Conservation (phyloP, 2,329 filamentous ascomycete species). For the Claviceps cyperi region DNA sequence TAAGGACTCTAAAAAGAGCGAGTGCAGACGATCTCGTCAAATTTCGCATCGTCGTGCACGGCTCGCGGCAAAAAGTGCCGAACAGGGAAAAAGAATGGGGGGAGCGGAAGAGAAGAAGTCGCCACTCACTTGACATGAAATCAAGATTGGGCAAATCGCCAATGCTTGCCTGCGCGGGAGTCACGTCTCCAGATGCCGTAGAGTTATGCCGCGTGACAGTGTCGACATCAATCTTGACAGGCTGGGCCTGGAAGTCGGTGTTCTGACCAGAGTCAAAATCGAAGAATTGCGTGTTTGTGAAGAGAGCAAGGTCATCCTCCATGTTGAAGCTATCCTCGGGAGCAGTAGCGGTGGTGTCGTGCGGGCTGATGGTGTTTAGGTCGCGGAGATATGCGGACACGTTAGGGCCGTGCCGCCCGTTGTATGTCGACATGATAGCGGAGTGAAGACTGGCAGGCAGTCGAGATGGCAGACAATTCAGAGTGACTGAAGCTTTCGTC, state of each 20-base stretch:
- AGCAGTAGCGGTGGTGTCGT: conserved; percentile 30
- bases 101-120: not conserved
- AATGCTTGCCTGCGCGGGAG: conserved; percentile 26
- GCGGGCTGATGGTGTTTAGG: conserved; percentile 60
- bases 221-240: conserved; percentile 28
- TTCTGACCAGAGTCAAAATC: conserved; percentile 58
- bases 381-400: conserved; percentile 82
- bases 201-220: conserved; percentile 15
- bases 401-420: conserved; percentile 66
- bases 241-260: conserved; percentile 39
- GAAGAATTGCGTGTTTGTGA: conserved; percentile 72
- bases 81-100: not conserved
- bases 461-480: not conserved
- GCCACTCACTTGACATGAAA: conserved; percentile 34
- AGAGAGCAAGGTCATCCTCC: conserved; percentile 61
- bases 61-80: not conserved
- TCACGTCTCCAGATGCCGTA: conserved; percentile 23
- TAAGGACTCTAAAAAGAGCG: not conserved
- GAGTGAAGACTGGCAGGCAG: not conserved
- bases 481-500: too few species aligned
- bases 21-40: not conserved
- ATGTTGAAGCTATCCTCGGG: conserved; percentile 45
- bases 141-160: conserved; percentile 33
- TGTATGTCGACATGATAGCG: conserved; percentile 53
- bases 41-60: not conserved